Evolutionary conservation across 805 yeast species (phyloP).

Genomic region (Scheffersomyces amazonensis): DNA sequence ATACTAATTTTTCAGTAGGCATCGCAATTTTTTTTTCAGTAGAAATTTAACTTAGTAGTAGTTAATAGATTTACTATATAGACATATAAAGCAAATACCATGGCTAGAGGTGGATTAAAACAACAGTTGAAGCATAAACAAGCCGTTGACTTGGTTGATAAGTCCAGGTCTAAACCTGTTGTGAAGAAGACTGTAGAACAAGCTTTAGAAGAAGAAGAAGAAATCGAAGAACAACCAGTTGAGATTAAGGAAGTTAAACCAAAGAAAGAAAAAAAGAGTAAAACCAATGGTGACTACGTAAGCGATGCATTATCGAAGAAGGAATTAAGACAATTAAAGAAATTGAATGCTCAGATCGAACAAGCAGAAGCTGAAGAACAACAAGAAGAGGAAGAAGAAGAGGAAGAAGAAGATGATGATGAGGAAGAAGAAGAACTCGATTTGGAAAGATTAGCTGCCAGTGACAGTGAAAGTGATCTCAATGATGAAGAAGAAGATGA

Average conservation of each 20-base stretch:
- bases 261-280: slow-evolving; percentile 11
- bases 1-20: not conserved
- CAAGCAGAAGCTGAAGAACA: slow-evolving; percentile 18
- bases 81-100: slow-evolving; percentile 4
- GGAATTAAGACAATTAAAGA: slow-evolving; percentile 59
- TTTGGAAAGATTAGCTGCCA: slow-evolving; percentile 52
- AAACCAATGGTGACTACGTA: slow-evolving; percentile 37
- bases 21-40: not conserved
- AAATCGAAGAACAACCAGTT: slow-evolving; percentile 5
- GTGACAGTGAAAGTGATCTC: slow-evolving; percentile 47
- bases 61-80: not conserved
- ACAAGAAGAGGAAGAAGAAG: slow-evolving; percentile 29
- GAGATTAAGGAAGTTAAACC: slow-evolving; percentile 6
- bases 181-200: slow-evolving; percentile 6
- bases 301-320: slow-evolving; percentile 57
- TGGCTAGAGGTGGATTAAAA: slow-evolving; percentile 33
- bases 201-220: slow-evolving; percentile 5
- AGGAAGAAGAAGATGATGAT: slow-evolving; percentile 31
- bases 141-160: slow-evolving; percentile 18
- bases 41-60: no score
- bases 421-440: slow-evolving; percentile 39
- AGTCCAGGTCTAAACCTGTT: slow-evolving; percentile 21
- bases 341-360: slow-evolving; percentile 30
- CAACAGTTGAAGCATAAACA: slow-evolving; percentile 29
- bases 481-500: slow-evolving; percentile 29